A percentile compares a stretch with the other conserved stretches of the same genome.
These are phyloP conservation scores for Moringa oleifera DNA, from an alignment of 345 rosid genomes.

Conservation along the genomic window DNA sequence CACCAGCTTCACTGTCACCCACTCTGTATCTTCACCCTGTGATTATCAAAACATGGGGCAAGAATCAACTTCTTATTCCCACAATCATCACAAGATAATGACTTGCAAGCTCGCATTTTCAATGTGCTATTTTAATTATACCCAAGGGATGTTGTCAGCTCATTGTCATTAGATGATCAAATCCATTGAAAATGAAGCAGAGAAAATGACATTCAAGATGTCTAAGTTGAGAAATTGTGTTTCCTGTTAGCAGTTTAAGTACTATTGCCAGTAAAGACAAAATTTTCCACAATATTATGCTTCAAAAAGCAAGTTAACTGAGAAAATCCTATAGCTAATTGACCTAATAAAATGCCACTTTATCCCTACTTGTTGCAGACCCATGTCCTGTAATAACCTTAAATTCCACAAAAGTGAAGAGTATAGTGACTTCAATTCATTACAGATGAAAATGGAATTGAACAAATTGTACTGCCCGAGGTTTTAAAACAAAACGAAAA, in stretches of 20 bases:
- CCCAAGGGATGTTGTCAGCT: background rate
- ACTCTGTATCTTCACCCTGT: slow-evolving; percentile 79
- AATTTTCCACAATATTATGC: too few relatives aligned
- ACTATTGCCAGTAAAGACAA: too few relatives aligned
- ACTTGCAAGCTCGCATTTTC: background rate
- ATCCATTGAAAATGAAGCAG: background rate
- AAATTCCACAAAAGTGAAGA: background rate
- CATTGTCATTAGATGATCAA: too few relatives aligned
- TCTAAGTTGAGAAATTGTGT: too few relatives aligned
- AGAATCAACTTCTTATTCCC: background rate
- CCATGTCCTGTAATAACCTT: too few relatives aligned
- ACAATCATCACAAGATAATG: background rate
- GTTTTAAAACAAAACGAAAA: background rate
- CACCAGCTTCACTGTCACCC: slow-evolving; percentile 50
- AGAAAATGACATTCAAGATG: background rate
- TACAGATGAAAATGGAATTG: background rate
- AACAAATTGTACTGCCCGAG: background rate
- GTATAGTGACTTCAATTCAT: background rate
- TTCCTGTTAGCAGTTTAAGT: too few relatives aligned
- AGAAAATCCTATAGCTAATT: too few relatives aligned
- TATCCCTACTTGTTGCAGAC: too few relatives aligned
- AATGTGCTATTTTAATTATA: background rate
- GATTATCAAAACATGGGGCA: slow-evolving; percentile 11
- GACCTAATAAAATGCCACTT: too few relatives aligned
- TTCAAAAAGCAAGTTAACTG: too few relatives aligned